Evolutionary conservation across 768 basidiomycete species (phyloP), one percentile per base, ranked within the genome.

Genomic region (Exidia glandulosa): DNA sequence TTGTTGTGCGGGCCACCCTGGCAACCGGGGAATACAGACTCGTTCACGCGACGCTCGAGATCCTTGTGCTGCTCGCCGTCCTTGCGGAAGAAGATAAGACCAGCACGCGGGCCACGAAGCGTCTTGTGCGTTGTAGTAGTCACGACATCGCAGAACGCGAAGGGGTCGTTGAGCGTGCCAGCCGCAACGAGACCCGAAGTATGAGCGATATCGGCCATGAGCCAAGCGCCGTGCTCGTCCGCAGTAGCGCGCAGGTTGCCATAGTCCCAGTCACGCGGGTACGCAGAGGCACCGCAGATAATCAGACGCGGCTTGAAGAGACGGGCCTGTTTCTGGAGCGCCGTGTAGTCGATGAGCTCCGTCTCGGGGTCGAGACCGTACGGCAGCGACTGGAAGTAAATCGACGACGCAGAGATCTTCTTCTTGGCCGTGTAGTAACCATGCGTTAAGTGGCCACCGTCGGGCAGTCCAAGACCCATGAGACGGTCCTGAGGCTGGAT

Each of bases 1-100:
- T 99, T 94, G 79, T 98, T 98, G 80, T 98, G 96, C 48, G 95
- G 96, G 56, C 95, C 96, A 74, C 96, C 96, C 76, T 98, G 96
- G 82, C 96, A 98, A 34, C 96, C 95, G 60, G 96, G 96, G 86
- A 99, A 99, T 64, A 99, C 95, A 56, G 96, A 94, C 45, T 95
- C 90, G 72, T 98, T 98, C 67, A 99, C 85, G 60, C 94, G 88
- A 74, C 92, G 92, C 81, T 97, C 96, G 50, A 99, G 83, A 66
- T 98, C 95, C 67, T 82, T 75, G 30, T 83, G 75, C 61, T 85
- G 80, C 69, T 88, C 82, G 66, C 85, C 84, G 71, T 95, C 93
- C 75, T 88, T 96, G 73, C 89, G 84, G 86, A 95, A 99, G 83
- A 99, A 99, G 78, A 99, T 89, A 63, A 99, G 78, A 72, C 96